Evolutionary conservation across 768 basidiomycete genomes (phyloP), one percentile per base, ranked within the genome.

Genomic region (Mycena latifolia): DNA sequence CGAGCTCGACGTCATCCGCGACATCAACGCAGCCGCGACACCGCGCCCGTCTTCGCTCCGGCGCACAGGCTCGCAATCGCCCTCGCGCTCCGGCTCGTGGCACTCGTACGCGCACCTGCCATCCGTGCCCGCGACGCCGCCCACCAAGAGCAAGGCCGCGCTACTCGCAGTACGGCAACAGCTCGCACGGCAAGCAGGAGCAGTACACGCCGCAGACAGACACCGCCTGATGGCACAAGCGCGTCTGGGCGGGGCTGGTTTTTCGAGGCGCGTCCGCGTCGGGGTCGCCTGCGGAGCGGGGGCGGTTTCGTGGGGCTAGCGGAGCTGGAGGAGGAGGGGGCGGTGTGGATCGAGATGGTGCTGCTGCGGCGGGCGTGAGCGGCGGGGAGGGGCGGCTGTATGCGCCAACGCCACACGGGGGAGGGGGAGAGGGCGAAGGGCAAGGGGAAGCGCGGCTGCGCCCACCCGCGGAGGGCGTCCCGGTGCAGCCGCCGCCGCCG

Each of bases 261-360:
- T 85, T 85, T 85, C 84, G 84, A 61, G 71, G 69, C 72, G 76
- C 27, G 31, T 73, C 77, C 75, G 78, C 78, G 70, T 83, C n/a
- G n/a, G n/a, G n/a, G n/a, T n/a, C 78, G 73, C 82, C 81, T 77
- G 76, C 77, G 52, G 55, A 65, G 37, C 60, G 60, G 20, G 52
- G 55, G 0, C 39, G 52, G 57, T 46, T 58, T 61, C 68, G 52
- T 39, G 55, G 24, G 14, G 47, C 7, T 11, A 31, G 17, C 48
- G 28, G 7, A 20, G 10, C 31, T 8, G 39, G 27, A 22, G 50
- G 50, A 81, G 91, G 55, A 93, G 93, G 77, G 89, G 89, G 28
- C 83, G 92, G 20, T 91, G 89, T 7, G 82, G 83, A 74, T 66
- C 81, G 81, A 73, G 73, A 82, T 73, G 82, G 80, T 73, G 81